Evolutionary conservation across 2,329 filamentous ascomycete species (phyloP), one percentile per base, ranked within the genome.

Genomic region (Aspergillus intermedius): DNA sequence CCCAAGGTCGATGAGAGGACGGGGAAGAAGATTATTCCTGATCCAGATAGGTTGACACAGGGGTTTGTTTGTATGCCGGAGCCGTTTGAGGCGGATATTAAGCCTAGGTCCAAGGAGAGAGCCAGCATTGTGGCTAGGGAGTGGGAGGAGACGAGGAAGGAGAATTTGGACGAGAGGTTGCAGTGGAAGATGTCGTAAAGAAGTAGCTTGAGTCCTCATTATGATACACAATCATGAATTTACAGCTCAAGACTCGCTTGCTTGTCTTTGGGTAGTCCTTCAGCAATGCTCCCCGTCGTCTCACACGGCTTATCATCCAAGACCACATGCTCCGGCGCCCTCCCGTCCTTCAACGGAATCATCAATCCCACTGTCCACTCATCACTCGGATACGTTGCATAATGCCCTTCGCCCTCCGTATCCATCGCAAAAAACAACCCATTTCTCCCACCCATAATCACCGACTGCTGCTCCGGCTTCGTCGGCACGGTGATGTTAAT

Each of bases 61-160:
- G 72, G 70, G 0, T 71, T 74, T 48, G 69, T 73, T 2, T 71
- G 67, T 53, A 71, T 71, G 70, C 72, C 73, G 0, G 69, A 69
- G 48, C 61, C 66, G 48, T 74, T 64, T 35, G 57, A 51, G 10
- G 68, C 64, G 1, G 59, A 45, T 4, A 73, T 74, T 40, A 66
- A 54, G 4, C 64, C 70, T 0, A 56, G 71, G 5, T 63, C 60
- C 3, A 52, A 60, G 48, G 57, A 56, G 21, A 57, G 62, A 42
- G 66, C 63, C 10, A 60, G 63, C 22, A 35, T 56, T 51, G 48
- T 57, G 2, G 15, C 32, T 7, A 28, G 28, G 9, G 53, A 54
- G 39, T 57, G 54, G 54, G 41, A 40, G 13, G 23, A 52, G 17
- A 49, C 53, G 1, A 42, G 55, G 37, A 25, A 15, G 23, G 37